These are phyloP conservation scores for Verticillium isaacii DNA, from an alignment of 2,329 filamentous ascomycete genomes.

Conservation along the genomic window DNA sequence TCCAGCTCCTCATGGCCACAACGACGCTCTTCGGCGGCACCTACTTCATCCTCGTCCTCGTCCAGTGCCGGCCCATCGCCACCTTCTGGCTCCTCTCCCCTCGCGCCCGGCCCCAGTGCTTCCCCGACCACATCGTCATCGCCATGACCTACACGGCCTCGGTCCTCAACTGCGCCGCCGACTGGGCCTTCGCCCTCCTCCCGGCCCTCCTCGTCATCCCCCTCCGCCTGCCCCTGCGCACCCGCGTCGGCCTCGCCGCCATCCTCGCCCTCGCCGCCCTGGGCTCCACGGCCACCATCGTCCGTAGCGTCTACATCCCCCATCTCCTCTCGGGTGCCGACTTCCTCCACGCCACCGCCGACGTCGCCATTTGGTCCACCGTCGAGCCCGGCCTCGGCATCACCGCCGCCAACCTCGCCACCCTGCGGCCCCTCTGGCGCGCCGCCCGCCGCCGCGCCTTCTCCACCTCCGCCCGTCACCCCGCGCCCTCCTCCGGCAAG, in stretches of 20 bases:
- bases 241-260: conserved; percentile 28
- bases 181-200: conserved; percentile 34
- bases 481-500: neutral
- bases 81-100: conserved; percentile 31
- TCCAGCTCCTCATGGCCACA: conserved; percentile 27
- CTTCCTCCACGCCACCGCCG: conserved; percentile 34
- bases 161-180: conserved; percentile 29
- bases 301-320: conserved; percentile 36
- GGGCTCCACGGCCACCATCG: conserved; percentile 30
- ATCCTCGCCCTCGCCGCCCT: conserved; percentile 29
- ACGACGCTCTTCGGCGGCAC: conserved; percentile 29
- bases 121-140: conserved; percentile 19
- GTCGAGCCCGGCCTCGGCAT: conserved; percentile 38
- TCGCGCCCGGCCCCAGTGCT: conserved; percentile 23
- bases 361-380: conserved; percentile 40
- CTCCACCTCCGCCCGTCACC: neutral
- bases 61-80: conserved; percentile 32
- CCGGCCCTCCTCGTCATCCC: conserved; percentile 36
- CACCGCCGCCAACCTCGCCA: conserved; percentile 31
- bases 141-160: conserved; percentile 30
- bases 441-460: conserved; percentile 1
- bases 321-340: conserved; percentile 29
- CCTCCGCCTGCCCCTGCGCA: conserved; percentile 31
- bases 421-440: conserved; percentile 27
- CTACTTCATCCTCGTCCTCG: conserved; percentile 35